Percentiles rank a stretch among this genome's conserved stretches.
Evolutionary conservation across 768 basidiomycete genomes (phyloP).

Genomic region (Auriculariales sp.): DNA sequence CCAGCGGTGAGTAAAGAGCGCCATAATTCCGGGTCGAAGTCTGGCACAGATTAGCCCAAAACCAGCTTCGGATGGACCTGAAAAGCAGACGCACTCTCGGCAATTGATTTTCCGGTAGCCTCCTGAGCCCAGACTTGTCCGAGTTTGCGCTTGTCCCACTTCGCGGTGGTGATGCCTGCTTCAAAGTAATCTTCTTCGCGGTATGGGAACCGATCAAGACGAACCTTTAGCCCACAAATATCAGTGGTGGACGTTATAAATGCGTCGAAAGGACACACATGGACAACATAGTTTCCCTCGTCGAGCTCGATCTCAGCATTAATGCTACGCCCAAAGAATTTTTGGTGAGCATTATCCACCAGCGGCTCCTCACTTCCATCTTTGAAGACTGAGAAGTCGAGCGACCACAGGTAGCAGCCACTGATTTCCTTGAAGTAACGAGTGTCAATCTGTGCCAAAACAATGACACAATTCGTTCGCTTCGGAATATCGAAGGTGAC

Average conservation of each 20-base stretch:
- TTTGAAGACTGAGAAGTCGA: slow-evolving; percentile 38
- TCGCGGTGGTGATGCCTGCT: not conserved
- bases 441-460: slow-evolving; percentile 35
- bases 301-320: slow-evolving; percentile 13
- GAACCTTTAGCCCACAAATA: too few species aligned
- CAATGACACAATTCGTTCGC: slow-evolving; percentile 28
- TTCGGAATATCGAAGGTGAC: slow-evolving; percentile 32
- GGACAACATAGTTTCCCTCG: slow-evolving; percentile 18
- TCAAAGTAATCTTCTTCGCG: not conserved
- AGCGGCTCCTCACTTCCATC: slow-evolving; percentile 19
- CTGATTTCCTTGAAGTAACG: slow-evolving; percentile 35
- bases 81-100: slow-evolving; percentile 1
- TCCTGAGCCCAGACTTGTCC: slow-evolving; percentile 1
- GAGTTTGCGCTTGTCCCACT: slow-evolving; percentile 3
- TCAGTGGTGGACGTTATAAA: too few species aligned
- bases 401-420: slow-evolving; percentile 27
- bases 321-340: slow-evolving; percentile 13
- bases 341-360: slow-evolving; percentile 10
- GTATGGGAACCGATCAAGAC: not conserved
- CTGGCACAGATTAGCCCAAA: not conserved
- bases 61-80: not conserved
- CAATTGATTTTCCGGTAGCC: slow-evolving; percentile 6
- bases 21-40: not conserved
- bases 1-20: not conserved
- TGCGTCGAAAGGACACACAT: too few species aligned